Conservation (phyloP, 192 early-diverging fungal genomes). For the Coemansia sp. region DNA sequence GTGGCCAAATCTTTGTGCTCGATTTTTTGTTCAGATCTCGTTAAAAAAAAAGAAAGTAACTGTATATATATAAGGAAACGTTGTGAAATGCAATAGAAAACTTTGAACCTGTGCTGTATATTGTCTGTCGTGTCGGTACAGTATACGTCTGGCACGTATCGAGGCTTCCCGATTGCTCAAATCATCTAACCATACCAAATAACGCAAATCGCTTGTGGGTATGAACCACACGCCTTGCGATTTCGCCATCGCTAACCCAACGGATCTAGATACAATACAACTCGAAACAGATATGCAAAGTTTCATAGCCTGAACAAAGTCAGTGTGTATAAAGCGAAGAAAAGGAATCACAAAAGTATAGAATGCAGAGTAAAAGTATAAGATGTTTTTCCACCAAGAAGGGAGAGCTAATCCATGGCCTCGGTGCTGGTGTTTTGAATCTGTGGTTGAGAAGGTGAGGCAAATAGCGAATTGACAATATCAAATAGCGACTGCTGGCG, state of each 20-base stretch:
- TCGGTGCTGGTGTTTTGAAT: conserved; percentile 25
- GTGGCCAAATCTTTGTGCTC: too few relatives aligned
- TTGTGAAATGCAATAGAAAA: too few relatives aligned
- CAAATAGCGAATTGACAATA: conserved; percentile 49
- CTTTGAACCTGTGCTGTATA: too few relatives aligned
- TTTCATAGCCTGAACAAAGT: too few relatives aligned
- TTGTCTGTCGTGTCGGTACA: too few relatives aligned
- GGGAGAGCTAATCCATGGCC: conserved; percentile 34
- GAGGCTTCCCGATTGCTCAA: background rate
- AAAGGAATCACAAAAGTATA: background rate
- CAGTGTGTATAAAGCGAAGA: too few relatives aligned
- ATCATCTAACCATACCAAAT: background rate
- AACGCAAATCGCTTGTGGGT: background rate
- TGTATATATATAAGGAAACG: background rate
- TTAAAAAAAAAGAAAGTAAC: too few relatives aligned
- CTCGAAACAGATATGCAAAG: too few relatives aligned
- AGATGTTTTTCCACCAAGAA: background rate
- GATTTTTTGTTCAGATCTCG: too few relatives aligned
- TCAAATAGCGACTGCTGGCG: conserved; percentile 53
- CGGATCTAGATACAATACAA: too few relatives aligned
- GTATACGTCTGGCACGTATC: background rate
- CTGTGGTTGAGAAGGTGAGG: conserved; percentile 29
- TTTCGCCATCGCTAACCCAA: background rate
- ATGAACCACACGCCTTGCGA: background rate
- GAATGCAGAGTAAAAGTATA: background rate